Base-by-base conservation (phyloP, 768 basidiomycete genomes). In the Neoboletus brunneissimus region DNA sequence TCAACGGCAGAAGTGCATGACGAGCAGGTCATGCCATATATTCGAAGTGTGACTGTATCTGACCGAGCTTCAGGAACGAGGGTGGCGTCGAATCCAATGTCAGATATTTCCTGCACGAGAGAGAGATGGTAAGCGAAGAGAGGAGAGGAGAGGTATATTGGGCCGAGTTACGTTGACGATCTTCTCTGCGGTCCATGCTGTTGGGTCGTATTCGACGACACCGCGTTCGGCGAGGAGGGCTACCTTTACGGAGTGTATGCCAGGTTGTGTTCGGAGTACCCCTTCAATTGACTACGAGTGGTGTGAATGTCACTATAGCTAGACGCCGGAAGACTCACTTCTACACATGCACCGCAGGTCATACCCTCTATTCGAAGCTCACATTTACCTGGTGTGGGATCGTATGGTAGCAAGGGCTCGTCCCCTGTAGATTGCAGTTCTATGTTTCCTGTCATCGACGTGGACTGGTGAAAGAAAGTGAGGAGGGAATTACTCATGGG, bases 211-310 rank as follows among this genome's bases (percentile, higher is more conserved):
- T 69, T 96, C 94, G 60, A 99, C 76, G 45, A 92, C 81, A 4
- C 87, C 96, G 15, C 96, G 86, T 72, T 99, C 96, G 13, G 97
- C 93, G 25, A 99, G 81, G n/a, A 99, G 81, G 23, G 95, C 95
- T n/a, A 99, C 94, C 68, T 94, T 93, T 58, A 97, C 75, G 12
- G 88, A 90, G 58, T 85, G 75, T 49, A 99, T 94, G n/a, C 97
- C 97, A n/a, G 84, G 75, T 70, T 95, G 91, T 18, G 77, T 78
- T 65, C 86, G 78, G 22, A 96, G 81, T 78, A 89, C 88, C 40
- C 86, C 84, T 69, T 96, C 94, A 54, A 95, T 94, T 15, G 89
- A 84, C 88, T 92, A 59, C 11, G 18, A 40, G 32, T 34, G 12
- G 16, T 7, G 20, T 59, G 22, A 61, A 35, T 44, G 5, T 8